Evolutionary conservation across 352 stramenopile genomes (phyloP).

Genomic region (Phytophthora citrophthora): DNA sequence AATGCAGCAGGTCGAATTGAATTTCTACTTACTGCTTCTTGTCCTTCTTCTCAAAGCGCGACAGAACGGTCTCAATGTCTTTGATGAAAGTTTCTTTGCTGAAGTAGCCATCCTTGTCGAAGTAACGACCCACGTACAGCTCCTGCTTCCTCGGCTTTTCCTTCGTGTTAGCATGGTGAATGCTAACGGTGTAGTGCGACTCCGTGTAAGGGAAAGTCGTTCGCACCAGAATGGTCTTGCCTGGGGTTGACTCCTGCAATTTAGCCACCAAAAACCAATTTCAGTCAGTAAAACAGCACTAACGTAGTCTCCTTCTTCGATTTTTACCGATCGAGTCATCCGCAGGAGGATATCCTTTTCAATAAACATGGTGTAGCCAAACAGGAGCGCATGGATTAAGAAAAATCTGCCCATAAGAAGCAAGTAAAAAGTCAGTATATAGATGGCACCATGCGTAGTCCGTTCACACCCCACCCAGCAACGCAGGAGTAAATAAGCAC

Average conservation of each 20-base stretch:
- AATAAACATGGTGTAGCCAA: conserved; percentile 74
- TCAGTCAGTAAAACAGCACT: conserved; percentile 3
- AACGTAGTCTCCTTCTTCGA: neutral
- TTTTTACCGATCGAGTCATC: conserved; percentile 66
- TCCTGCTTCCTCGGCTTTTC: conserved; percentile 61
- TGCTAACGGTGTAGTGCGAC: conserved; percentile 69
- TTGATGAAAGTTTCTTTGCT: conserved; percentile 79
- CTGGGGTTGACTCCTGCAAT: conserved; percentile 37
- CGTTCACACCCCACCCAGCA: conserved; percentile 47
- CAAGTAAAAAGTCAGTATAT: neutral
- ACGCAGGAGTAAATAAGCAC: conserved; percentile 78
- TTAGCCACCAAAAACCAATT: neutral
- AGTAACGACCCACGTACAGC: conserved; percentile 86
- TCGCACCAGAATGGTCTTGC: conserved; percentile 60
- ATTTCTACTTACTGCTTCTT: conserved; percentile 65
- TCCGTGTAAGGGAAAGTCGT: conserved; percentile 77
- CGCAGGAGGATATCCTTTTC: conserved; percentile 83
- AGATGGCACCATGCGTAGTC: neutral
- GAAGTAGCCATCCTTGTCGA: conserved; percentile 88
- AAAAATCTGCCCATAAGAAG: conserved; percentile 66
- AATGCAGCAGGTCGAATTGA: conserved; percentile 16
- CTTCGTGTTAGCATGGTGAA: conserved; percentile 53
- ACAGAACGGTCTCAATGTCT: conserved; percentile 63
- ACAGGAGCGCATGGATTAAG: conserved; percentile 74
- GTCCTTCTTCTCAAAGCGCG: conserved; percentile 75